Percentiles rank a stretch among this genome's conserved stretches.
Evolutionary conservation across 768 basidiomycete genomes (phyloP).

Genomic region (Sistotremastrum suecicum): DNA sequence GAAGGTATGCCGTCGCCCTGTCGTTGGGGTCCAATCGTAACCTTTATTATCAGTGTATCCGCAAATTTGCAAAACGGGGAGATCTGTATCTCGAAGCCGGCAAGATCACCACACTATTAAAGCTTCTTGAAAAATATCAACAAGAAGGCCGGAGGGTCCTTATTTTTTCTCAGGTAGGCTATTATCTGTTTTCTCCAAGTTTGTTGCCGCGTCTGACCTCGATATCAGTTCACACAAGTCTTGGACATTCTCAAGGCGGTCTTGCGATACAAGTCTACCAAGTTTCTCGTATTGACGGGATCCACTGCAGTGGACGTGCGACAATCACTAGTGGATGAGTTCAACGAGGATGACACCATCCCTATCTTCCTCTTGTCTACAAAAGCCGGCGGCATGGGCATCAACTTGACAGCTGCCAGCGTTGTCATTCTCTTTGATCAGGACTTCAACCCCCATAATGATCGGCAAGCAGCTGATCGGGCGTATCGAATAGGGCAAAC

Average conservation of each 20-base stretch:
- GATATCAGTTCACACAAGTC: constrained; percentile 78
- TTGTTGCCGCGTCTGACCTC: neutral
- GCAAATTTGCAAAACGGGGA: constrained; percentile 61
- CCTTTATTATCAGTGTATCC: constrained; percentile 37
- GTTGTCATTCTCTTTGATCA: constrained; percentile 98
- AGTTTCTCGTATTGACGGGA: constrained; percentile 79
- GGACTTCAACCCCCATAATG: constrained; percentile 97
- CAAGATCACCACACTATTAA: constrained; percentile 64
- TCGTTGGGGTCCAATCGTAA: neutral
- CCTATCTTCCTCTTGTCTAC: constrained; percentile 84
- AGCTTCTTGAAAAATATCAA: constrained; percentile 53
- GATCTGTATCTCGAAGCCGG: constrained; percentile 72
- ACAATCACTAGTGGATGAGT: constrained; percentile 90
- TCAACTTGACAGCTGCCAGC: constrained; percentile 91
- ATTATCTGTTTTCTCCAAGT: neutral
- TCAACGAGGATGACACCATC: constrained; percentile 78
- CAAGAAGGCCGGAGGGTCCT: constrained; percentile 66
- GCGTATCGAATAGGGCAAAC: constrained; percentile 96
- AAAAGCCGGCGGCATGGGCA: constrained; percentile 91
- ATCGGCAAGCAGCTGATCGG: constrained; percentile 93
- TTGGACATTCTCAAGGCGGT: constrained; percentile 84
- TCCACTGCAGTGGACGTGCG: constrained; percentile 88
- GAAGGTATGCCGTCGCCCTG: constrained; percentile 39
- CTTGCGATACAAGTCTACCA: constrained; percentile 54
- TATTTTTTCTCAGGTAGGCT: constrained; percentile 82